Evolutionary conservation across 169 alveolate species (phyloP).

Genomic region (Cystoisospora suis): DNA sequence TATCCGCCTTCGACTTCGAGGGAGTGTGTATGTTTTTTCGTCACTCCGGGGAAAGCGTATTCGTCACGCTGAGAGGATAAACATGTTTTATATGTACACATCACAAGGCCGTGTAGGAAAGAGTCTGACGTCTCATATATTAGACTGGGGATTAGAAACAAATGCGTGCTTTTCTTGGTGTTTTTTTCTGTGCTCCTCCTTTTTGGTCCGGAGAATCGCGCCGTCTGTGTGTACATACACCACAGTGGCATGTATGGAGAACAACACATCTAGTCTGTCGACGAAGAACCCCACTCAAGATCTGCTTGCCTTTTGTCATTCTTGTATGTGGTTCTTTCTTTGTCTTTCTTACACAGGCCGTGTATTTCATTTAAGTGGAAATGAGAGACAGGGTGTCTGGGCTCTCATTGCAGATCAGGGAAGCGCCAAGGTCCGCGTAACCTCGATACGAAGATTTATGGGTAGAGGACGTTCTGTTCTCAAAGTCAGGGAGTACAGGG

Average conservation of each 20-base stretch:
- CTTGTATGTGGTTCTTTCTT: not conserved
- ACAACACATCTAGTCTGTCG: not conserved
- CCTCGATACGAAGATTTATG: conserved; percentile 27
- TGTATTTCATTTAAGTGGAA: conserved; percentile 36
- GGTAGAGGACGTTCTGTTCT: not conserved
- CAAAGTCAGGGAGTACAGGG: not conserved
- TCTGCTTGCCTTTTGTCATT: not conserved
- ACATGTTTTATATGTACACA: too few relatives aligned
- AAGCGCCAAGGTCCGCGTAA: not conserved
- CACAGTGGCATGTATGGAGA: not conserved
- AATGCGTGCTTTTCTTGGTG: not conserved
- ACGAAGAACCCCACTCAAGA: not conserved
- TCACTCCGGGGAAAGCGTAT: too few relatives aligned
- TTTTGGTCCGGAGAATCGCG: not conserved
- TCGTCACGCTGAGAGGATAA: too few relatives aligned
- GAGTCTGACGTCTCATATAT: too few relatives aligned
- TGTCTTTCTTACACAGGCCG: not conserved
- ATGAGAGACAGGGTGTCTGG: conserved; percentile 22
- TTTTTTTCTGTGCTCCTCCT: not conserved
- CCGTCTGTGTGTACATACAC: not conserved
- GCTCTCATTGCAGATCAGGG: not conserved
- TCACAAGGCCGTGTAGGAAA: too few relatives aligned
- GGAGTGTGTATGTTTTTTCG: too few relatives aligned
- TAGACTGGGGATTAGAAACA: too few relatives aligned
- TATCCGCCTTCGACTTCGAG: too few relatives aligned